These are phyloP conservation scores for Bathelium albidoporum DNA, from an alignment of 495 filamentous ascomycete genomes.

Conservation along the genomic window DNA sequence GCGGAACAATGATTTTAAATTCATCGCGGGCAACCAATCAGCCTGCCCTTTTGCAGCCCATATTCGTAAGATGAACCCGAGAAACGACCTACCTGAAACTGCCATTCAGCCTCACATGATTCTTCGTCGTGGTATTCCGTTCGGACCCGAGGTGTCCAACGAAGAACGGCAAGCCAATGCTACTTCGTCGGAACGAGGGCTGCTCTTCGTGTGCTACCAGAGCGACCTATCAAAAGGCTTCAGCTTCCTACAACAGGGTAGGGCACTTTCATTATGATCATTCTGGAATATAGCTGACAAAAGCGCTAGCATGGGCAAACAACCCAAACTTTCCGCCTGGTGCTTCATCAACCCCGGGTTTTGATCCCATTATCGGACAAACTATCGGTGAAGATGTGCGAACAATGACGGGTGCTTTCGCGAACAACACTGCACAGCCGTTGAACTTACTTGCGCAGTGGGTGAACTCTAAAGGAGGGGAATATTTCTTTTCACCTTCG, in stretches of 20 bases:
- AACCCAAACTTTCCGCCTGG: constrained; percentile 12
- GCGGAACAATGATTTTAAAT: constrained; percentile 26
- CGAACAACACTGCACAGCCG: neutral
- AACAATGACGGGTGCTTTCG: neutral
- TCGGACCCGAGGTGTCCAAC: constrained; percentile 30
- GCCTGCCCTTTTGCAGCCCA: constrained; percentile 36
- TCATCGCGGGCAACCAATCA: constrained; percentile 18
- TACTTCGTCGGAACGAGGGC: constrained; percentile 27
- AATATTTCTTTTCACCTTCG: constrained; percentile 19
- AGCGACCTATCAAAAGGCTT: constrained; percentile 32
- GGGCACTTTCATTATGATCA: neutral
- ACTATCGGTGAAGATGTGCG: neutral
- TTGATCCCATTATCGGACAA: constrained; percentile 34
- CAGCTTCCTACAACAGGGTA: constrained; percentile 28
- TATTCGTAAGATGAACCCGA: constrained; percentile 36
- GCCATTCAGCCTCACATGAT: constrained; percentile 22
- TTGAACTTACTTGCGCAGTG: constrained; percentile 13
- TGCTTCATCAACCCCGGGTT: constrained; percentile 16
- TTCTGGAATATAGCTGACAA: neutral
- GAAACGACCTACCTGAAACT: constrained; percentile 24
- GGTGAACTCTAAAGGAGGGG: constrained; percentile 16
- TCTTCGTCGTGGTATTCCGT: constrained; percentile 36
- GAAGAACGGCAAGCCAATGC: constrained; percentile 13
- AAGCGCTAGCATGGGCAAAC: constrained; percentile 19
- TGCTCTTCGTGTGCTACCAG: constrained; percentile 37